Base-by-base conservation (phyloP, 768 basidiomycete species). In the Lentinula sp. region DNA sequence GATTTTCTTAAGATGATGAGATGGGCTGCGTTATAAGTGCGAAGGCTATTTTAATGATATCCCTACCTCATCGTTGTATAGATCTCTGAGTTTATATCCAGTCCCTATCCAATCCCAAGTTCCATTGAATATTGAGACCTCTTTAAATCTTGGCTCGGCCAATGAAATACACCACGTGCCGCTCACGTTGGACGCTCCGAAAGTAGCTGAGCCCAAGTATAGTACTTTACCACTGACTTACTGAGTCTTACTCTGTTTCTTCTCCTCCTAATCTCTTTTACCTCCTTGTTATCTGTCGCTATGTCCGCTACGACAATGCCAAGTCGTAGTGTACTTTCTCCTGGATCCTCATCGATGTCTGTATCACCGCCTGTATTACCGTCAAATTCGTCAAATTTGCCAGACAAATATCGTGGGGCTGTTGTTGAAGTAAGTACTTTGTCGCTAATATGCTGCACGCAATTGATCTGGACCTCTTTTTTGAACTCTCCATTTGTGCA, bases 321-420 rank as follows among this genome's bases (percentile, higher is more conserved):
- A 20, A 28, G 42, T 16, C 7, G 15, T 33, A 33, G 18, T 37
- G 9, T 2, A 5, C 16, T 33, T 23, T 18, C 51, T 6, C 15
- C 16, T 7, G 51, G 51, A 16, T 16, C 9, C 20, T 37, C 53
- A 2, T 54, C 15, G 35, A 9, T 33, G 15, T 20, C 37, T 6
- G 39, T 39, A 20, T 20, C 23, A 48, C 20, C 53, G 37, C 20
- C 53, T 4, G 5, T 36, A n/a, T 36, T 36, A 16, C 10, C 20
- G 16, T 39, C 20, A 9, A 54, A 54, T 18, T 20, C 28, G 28
- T 28, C 37, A 9, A 54, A 43, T 43, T 43, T 42, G 16, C 32
- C 63, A 23, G 79, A 81, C 66, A 91, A 87, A 73, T 95, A 92
- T 69, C 82, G 93, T 20, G 93, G 94, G 1, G 93, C 94, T 2